Percentiles rank a stretch among this genome's conserved stretches.
phyloP scores from a whole-genome alignment of 78 protist genomes.

The Dictyostelium discoideum region DNA sequence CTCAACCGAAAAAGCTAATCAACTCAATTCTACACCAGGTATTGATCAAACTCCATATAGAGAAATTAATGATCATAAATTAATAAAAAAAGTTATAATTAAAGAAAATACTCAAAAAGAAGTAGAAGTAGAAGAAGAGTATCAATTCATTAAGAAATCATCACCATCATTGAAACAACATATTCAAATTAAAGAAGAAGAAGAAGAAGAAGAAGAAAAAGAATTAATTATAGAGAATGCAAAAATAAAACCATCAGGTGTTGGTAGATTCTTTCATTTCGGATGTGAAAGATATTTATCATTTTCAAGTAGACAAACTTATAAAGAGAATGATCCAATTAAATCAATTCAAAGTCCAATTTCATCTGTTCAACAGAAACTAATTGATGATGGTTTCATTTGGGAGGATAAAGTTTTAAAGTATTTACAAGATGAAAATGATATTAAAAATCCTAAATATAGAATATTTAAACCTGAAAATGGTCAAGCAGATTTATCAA shows the following conservation, averaged over 20 bases:
- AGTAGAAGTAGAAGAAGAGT: neutral
- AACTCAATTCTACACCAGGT: neutral
- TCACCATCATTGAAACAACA: neutral
- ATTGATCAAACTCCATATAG: neutral
- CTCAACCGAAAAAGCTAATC: neutral
- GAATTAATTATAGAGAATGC: slow-evolving; percentile 10
- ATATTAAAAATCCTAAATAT: neutral
- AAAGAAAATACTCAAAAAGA: neutral
- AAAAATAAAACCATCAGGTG: slow-evolving; percentile 52
- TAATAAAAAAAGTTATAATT: too few relatives aligned
- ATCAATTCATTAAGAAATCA: neutral
- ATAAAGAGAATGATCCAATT: neutral
- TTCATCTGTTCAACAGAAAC: neutral
- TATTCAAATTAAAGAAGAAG: neutral
- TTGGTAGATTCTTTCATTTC: slow-evolving; percentile 72
- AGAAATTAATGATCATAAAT: neutral
- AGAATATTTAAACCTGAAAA: slow-evolving; percentile 4
- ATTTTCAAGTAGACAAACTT: slow-evolving; percentile 18
- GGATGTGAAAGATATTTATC: slow-evolving; percentile 62
- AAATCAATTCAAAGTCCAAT: slow-evolving; percentile 8
- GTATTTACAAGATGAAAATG: neutral
- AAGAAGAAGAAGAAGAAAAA: slow-evolving; percentile 21
- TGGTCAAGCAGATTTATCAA: neutral
- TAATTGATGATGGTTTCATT: slow-evolving; percentile 41
- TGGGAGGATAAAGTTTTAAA: slow-evolving; percentile 51